A percentile compares a stretch with the other conserved stretches of the same genome.
phyloP scores from a whole-genome alignment of 2,329 filamentous ascomycete genomes.

The Dactylellina leptospora region DNA sequence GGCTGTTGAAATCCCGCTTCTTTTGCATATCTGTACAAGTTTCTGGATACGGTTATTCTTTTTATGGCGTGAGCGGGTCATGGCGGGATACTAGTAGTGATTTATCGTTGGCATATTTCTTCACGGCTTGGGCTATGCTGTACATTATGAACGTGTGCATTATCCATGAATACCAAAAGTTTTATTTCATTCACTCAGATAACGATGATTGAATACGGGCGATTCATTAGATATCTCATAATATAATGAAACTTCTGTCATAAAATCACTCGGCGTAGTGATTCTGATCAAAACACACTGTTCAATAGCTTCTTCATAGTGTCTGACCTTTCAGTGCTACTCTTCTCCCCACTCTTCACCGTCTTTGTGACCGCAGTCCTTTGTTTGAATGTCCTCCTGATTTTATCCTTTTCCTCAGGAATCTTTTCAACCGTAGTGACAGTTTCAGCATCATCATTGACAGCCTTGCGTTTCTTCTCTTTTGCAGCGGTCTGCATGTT shows the following conservation, averaged over 20 bases:
- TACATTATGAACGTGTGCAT: slow-evolving; percentile 18
- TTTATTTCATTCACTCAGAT: neutral
- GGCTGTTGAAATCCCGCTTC: slow-evolving; percentile 1
- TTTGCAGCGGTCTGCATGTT: slow-evolving; percentile 70
- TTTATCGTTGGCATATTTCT: slow-evolving; percentile 3
- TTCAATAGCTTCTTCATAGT: slow-evolving; percentile 70
- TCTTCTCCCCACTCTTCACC: slow-evolving; percentile 55
- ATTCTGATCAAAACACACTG: slow-evolving; percentile 68
- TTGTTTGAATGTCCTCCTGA: slow-evolving; percentile 72
- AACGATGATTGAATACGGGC: no score
- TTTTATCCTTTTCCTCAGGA: slow-evolving; percentile 58
- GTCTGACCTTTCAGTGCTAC: slow-evolving; percentile 64
- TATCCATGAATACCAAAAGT: slow-evolving; percentile 47
- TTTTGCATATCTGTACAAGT: slow-evolving; percentile 10
- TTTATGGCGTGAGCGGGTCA: slow-evolving; percentile 45
- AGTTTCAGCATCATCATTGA: slow-evolving; percentile 56
- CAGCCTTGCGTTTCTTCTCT: slow-evolving; percentile 62
- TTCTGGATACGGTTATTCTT: slow-evolving; percentile 16
- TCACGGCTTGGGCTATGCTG: neutral
- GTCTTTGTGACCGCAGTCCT: slow-evolving; percentile 68
- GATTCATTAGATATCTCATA: no score
- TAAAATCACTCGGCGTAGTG: no score
- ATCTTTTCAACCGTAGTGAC: slow-evolving; percentile 49
- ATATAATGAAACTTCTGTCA: no score
- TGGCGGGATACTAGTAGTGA: slow-evolving; percentile 18